Conservation (phyloP, 805 yeast species). For the Monosporozyma servazzii region DNA sequence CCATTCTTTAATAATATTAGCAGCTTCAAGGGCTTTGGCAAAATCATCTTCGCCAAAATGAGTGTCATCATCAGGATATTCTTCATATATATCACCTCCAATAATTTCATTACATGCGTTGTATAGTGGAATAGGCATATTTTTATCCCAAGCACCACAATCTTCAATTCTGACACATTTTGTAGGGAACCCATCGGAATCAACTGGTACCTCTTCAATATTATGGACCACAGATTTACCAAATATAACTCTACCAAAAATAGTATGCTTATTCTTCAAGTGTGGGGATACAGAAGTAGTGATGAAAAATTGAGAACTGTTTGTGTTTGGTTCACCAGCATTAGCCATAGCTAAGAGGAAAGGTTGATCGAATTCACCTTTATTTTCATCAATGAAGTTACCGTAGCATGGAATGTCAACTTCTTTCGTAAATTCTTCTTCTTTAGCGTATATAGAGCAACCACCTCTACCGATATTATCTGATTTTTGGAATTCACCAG, state of each 20-base stretch:
- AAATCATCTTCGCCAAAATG: slow-evolving; percentile 51
- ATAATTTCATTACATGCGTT: slow-evolving; percentile 52
- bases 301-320: slow-evolving; percentile 63
- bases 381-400: slow-evolving; percentile 50
- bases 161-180: slow-evolving; percentile 40
- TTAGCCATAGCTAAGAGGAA: slow-evolving; percentile 61
- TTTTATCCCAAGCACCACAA: slow-evolving; percentile 56
- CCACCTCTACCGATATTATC: slow-evolving; percentile 38
- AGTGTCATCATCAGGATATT: slow-evolving; percentile 66
- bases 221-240: slow-evolving; percentile 66
- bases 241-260: slow-evolving; percentile 60
- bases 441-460: slow-evolving; percentile 33
- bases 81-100: slow-evolving; percentile 69
- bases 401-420: slow-evolving; percentile 27
- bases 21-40: slow-evolving; percentile 40
- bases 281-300: slow-evolving; percentile 65
- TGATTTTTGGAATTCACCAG: slow-evolving; percentile 15
- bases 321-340: slow-evolving; percentile 38
- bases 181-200: slow-evolving; percentile 36
- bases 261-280: slow-evolving; percentile 63
- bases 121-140: slow-evolving; percentile 45
- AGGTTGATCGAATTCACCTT: slow-evolving; percentile 32
- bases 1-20: slow-evolving; percentile 55
- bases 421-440: slow-evolving; percentile 12
- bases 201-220: slow-evolving; percentile 43